phyloP scores from a whole-genome alignment of 139 green algal genomes.

The Chlamydomonas sp. region DNA sequence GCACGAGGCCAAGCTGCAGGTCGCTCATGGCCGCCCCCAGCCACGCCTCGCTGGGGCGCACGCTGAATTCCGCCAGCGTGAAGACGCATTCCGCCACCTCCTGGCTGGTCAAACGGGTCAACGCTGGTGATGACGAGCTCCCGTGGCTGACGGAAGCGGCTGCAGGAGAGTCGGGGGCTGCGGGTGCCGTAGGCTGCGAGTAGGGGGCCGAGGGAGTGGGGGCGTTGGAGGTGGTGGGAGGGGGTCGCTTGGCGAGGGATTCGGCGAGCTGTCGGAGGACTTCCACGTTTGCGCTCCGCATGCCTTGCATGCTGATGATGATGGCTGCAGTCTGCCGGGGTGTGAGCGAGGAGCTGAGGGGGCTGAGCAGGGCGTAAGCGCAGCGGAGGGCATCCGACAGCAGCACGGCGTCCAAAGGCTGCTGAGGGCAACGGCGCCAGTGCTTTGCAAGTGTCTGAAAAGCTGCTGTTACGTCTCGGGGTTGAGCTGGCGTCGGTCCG shows the following conservation, averaged over 20 bases:
- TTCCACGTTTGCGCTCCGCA: constrained; percentile 7
- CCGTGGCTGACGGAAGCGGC: not conserved
- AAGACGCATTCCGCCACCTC: not conserved
- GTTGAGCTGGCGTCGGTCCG: too few relatives aligned
- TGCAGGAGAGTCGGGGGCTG: not conserved
- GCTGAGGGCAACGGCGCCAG: not conserved
- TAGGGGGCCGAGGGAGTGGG: not conserved
- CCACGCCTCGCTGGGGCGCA: constrained; percentile 16
- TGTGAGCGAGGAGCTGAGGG: not conserved
- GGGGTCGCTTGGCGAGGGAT: not conserved
- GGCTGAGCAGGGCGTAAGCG: constrained; percentile 8
- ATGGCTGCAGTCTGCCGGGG: not conserved
- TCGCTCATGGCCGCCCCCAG: not conserved
- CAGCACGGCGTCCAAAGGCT: not conserved
- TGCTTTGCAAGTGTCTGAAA: not conserved
- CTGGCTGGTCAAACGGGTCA: not conserved
- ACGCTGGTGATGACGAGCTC: not conserved
- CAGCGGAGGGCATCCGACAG: not conserved
- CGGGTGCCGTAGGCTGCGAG: not conserved
- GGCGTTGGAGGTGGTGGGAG: not conserved
- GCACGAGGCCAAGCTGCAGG: constrained; percentile 7
- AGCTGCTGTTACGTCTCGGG: not conserved
- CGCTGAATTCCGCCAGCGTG: constrained; percentile 4
- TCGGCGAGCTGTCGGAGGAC: constrained; percentile 19
- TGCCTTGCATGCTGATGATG: not conserved